These are phyloP conservation scores for Mortierella antarctica DNA, from an alignment of 192 early-diverging fungal genomes.

Conservation along the genomic window DNA sequence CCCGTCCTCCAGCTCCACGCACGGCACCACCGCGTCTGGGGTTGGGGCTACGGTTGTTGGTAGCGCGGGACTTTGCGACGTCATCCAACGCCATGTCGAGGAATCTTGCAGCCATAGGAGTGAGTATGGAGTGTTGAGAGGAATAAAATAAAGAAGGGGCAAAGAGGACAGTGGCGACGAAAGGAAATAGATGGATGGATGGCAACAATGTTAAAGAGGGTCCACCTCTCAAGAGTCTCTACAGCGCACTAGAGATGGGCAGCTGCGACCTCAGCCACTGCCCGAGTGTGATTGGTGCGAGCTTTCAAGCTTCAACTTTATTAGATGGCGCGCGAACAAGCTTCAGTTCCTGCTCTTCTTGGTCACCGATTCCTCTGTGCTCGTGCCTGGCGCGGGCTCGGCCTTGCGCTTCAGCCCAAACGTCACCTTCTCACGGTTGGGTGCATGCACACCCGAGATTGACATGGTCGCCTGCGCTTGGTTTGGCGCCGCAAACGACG, in stretches of 20 bases:
- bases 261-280: neutral
- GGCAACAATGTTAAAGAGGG: neutral
- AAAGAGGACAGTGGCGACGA: neutral
- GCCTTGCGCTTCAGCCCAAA: constrained; percentile 61
- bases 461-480: constrained; percentile 46
- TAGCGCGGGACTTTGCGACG: constrained; percentile 40
- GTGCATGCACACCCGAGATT: constrained; percentile 56
- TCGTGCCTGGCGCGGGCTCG: constrained; percentile 33
- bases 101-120: constrained; percentile 47
- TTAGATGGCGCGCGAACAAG: neutral
- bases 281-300: neutral
- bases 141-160: neutral
- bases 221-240: neutral
- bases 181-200: neutral
- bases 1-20: constrained; percentile 32
- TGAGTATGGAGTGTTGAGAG: neutral
- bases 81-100: constrained; percentile 54
- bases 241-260: too few species aligned
- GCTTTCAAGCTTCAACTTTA: neutral
- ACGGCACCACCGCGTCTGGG: constrained; percentile 22
- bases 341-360: constrained; percentile 24
- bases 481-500: constrained; percentile 32
- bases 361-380: constrained; percentile 26
- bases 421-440: constrained; percentile 57
- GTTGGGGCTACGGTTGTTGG: constrained; percentile 33